phyloP scores from a whole-genome alignment of 257 asterid genomes.

The Forsythia viridissima region DNA sequence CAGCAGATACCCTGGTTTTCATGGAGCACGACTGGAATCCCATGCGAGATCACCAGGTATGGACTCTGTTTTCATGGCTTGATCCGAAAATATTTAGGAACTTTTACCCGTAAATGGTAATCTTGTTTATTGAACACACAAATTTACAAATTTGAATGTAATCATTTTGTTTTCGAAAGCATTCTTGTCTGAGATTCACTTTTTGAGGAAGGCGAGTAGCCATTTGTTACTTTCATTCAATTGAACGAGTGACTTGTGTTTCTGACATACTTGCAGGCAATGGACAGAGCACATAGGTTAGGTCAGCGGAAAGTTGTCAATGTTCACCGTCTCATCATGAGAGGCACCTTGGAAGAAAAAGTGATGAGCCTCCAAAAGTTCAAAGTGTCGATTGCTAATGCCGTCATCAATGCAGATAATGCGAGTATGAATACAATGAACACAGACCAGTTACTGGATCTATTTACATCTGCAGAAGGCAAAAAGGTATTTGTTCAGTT shows the following conservation, averaged over 20 bases:
- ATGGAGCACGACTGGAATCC: constrained; percentile 99
- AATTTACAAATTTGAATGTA: background rate
- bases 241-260: background rate
- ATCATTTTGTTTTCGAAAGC: background rate
- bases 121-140: background rate
- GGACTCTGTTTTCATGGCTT: constrained; percentile 14
- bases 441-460: constrained; percentile 95
- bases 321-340: constrained; percentile 97
- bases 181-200: background rate
- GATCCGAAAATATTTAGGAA: background rate
- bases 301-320: constrained; percentile 95
- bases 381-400: constrained; percentile 92
- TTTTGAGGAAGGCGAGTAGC: background rate
- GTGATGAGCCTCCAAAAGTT: constrained; percentile 99
- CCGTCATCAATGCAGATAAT: constrained; percentile 90
- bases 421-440: constrained; percentile 97
- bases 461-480: constrained; percentile 84
- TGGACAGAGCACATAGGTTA: constrained; percentile 99
- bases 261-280: constrained; percentile 64
- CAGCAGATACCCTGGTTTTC: constrained; percentile 98
- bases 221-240: background rate
- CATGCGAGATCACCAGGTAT: constrained; percentile 99
- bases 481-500: constrained; percentile 58
- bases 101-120: background rate
- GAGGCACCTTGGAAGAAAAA: constrained; percentile 99